Evolutionary conservation across 2,329 filamentous ascomycete species (phyloP), one percentile per base, ranked within the genome.

Genomic region (Talaromyces sp.): DNA sequence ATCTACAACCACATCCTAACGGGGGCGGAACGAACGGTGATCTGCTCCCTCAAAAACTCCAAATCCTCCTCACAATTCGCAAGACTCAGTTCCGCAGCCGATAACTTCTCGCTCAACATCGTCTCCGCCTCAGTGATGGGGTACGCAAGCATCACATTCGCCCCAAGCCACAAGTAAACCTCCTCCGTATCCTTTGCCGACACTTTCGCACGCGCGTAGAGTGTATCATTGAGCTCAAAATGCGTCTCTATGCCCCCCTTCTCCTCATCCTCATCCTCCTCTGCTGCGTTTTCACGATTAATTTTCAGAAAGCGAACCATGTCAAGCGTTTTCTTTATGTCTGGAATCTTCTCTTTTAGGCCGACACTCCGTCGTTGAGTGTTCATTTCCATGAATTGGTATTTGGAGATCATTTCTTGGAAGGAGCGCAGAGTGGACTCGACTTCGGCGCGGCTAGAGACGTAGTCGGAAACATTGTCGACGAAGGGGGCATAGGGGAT

Each of bases 351-450:
- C 73, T 97, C 93, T 72, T 88, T 90, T 62, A 99, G 81, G 1
- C 93, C 92, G 3, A 84, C 82, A 60, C 90, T 88, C 55, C 95
- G 86, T 66, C 92, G 85, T 76, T 96, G 89, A 64, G 95, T 90
- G 77, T 96, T 98, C 74, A 89, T 83, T 80, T 98, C 92, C 95
- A 99, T 99, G 80, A 98, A 99, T 77, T 98, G 95, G 81, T 99
- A 99, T 84, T 99, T 99, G 70, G 92, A 96, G 74, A 75, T 73
- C 72, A 78, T 77, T 67, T 81, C 79, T 68, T 81, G 79, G 71
- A 81, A 81, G 18, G 73, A 75, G 64, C 74, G 73, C 5, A 81
- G 74, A 1, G 79, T 81, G 23, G 75, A 68, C 66, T 81, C 79
- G 66, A 80, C 78, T 56, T 81, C 79, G 5, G 74, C 73, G 62